Evolutionary conservation across 2,329 filamentous ascomycete species (phyloP).

Genomic region (Pochonia chlamydosporia): DNA sequence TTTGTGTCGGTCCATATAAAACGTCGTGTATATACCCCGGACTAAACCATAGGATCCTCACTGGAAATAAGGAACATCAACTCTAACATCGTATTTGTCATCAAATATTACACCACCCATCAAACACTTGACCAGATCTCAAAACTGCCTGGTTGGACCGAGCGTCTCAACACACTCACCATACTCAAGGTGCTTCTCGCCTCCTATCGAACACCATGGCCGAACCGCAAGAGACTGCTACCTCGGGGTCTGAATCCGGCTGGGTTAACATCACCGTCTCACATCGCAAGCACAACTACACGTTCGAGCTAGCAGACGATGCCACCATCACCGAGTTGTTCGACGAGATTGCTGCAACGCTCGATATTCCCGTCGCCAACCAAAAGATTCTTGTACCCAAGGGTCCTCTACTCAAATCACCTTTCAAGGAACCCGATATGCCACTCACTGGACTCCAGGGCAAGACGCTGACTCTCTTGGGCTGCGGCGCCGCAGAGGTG

Average conservation of each 20-base stretch:
- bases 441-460: constrained; percentile 41
- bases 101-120: too few relatives aligned
- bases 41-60: too few relatives aligned
- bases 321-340: constrained; percentile 55
- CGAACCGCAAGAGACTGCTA: constrained; percentile 9
- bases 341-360: constrained; percentile 44
- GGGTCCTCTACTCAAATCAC: constrained; percentile 56
- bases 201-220: background rate
- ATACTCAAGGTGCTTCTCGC: background rate
- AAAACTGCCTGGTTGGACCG: too few relatives aligned
- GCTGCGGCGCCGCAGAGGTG: constrained; percentile 56
- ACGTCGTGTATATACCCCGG: too few relatives aligned
- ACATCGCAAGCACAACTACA: constrained; percentile 40
- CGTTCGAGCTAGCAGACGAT: constrained; percentile 35
- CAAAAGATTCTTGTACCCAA: constrained; percentile 67
- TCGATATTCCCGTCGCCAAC: constrained; percentile 56
- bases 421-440: constrained; percentile 54
- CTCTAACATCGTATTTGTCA: too few relatives aligned
- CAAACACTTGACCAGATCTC: too few relatives aligned
- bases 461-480: constrained; percentile 62
- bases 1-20: too few relatives aligned
- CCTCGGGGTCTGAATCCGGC: constrained; percentile 15
- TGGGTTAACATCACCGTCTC: constrained; percentile 39
- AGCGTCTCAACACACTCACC: background rate
- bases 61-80: too few relatives aligned